Evolutionary conservation across 345 rosid genomes (phyloP).

Genomic region (Draba incana): DNA sequence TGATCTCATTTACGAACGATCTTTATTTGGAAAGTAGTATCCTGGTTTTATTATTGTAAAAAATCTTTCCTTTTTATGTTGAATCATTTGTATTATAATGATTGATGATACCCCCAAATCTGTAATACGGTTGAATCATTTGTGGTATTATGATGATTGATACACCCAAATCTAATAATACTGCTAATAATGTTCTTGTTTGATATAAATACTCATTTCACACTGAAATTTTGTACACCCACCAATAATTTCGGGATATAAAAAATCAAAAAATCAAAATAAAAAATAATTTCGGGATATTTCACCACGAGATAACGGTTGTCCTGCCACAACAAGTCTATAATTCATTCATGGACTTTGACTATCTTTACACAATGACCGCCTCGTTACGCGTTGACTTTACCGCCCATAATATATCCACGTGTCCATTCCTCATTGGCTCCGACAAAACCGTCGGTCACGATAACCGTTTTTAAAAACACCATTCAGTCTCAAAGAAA

Average conservation of each 20-base stretch:
- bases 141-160: too few relatives aligned
- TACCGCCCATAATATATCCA: not conserved
- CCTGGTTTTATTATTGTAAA: slow-evolving; percentile 23
- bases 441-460: slow-evolving; percentile 28
- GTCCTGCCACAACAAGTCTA: not conserved
- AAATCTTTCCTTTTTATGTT: not conserved
- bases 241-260: too few relatives aligned
- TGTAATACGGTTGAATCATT: too few relatives aligned
- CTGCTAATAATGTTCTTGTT: not conserved
- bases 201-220: not conserved
- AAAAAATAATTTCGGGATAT: slow-evolving; percentile 1
- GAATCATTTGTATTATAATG: not conserved
- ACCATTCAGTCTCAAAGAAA: slow-evolving; percentile 17
- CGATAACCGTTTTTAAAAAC: slow-evolving; percentile 22
- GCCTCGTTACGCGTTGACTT: slow-evolving; percentile 30
- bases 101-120: not conserved
- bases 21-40: slow-evolving; percentile 33
- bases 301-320: not conserved
- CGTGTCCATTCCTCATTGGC: slow-evolving; percentile 22
- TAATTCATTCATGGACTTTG: slow-evolving; percentile 25
- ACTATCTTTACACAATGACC: not conserved
- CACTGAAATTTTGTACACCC: too few relatives aligned
- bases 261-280: too few relatives aligned
- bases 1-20: not conserved
- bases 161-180: too few relatives aligned